Evolutionary conservation across 371 early-diverging fungal genomes (phyloP), one percentile per base, ranked within the genome.

Genomic region (Syncephalis plumigaleata): DNA sequence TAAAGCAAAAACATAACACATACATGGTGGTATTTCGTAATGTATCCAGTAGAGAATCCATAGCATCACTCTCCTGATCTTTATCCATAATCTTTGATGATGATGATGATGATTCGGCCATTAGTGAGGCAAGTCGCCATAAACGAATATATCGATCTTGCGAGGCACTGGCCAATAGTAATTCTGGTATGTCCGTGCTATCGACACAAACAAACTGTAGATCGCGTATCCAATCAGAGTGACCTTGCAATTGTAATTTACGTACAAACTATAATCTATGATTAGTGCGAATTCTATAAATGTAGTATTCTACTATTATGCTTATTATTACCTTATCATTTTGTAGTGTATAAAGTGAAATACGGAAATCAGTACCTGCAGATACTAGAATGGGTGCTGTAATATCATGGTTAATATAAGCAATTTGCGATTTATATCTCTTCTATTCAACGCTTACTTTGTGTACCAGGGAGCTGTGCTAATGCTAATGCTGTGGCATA

Each of bases 71-170:
- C 56, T 51, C 9, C 60, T 44, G 8, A 46, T 55, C 0, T 42
- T 24, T 16, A 42, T 44, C 0, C 40, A 26, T 4, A 45, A 9
- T 9, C 42, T 43, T 50, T 5, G 45, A 9, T 31, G n/a, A n/a
- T n/a, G n/a, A n/a, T n/a, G n/a, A n/a, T n/a, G n/a, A 4, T 31
- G 31, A 31, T 11, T 31, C 31, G 4, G 31, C 31, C 4, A 31
- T 11, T 7, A 31, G 4, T 31, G 31, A 31, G 11, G 31, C 4
- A 31, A 31, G 31, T 9, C 37, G 53, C 95, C 95, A 96, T 7
- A 93, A 57, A 25, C 97, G 77, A 55, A 93, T 81, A 56, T 87
- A 86, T 57, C 75, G 76, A 65, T 96, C 97, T 60, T 94, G 91
- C 18, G 91, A 84, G 13, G 73, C 88, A 50, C 85, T 81, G 0